Conservation (phyloP, 2,329 filamentous ascomycete genomes). For the Curvularia spicifera region DNA sequence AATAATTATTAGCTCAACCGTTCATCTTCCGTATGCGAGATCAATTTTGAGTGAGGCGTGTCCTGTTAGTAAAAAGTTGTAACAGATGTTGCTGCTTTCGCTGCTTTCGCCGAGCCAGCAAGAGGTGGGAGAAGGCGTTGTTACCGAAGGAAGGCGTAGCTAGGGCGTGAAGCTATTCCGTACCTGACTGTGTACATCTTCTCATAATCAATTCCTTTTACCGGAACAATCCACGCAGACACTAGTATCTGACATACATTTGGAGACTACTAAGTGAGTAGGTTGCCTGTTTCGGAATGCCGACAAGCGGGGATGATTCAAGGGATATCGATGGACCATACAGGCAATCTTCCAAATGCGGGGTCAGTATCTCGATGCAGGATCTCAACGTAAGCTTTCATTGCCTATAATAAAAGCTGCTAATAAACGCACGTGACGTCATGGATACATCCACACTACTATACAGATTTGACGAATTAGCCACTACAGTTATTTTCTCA, state of each 20-base stretch:
- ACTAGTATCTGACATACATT: background rate
- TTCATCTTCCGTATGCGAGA: background rate
- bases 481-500: background rate
- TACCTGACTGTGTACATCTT: background rate
- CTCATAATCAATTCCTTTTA: background rate
- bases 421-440: constrained; percentile 1
- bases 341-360: background rate
- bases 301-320: background rate
- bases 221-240: background rate
- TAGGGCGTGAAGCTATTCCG: background rate
- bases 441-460: background rate
- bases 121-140: background rate
- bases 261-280: background rate
- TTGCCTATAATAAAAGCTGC: background rate
- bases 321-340: background rate
- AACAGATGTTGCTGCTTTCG: background rate
- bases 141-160: background rate
- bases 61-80: background rate
- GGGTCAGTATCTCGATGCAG: background rate
- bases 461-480: background rate
- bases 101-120: background rate
- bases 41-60: background rate
- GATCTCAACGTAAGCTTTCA: background rate
- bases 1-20: background rate
- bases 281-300: background rate